Base-by-base conservation (phyloP, 1,284 basidiomycete species). In the Pyrrhoderma noxium region DNA sequence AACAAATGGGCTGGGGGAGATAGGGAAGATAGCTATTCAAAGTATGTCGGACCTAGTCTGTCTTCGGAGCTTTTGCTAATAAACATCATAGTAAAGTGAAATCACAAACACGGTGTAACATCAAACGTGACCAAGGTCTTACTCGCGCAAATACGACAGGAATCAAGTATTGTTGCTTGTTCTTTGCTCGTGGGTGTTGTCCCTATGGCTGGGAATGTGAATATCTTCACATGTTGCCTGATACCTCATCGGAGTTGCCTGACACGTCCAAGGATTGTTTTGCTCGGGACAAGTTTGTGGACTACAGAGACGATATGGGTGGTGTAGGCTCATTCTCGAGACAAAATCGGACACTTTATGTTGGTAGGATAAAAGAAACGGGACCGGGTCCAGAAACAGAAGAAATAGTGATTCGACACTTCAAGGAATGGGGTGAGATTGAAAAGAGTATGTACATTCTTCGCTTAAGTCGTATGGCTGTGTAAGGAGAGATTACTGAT, bases 301-400 rank as follows among this genome's bases (percentile, higher is more conserved):
- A 94, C 66, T 99, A 98, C 70, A 76, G 95, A 58, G 95, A 99
- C 66, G 96, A 99, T 68, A 99, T 99, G 95, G 96, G 95, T 60
- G 95, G 95, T 66, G 95, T 98, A 21, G 95, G 95, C 18, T 92
- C 89, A 51, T 97, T 99, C 70, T 89, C 87, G 62, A 74, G 93
- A 38, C 83, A 93, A 65, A 99, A 99, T 66, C 74, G 94, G 55
- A 99, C 96, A 40, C 67, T 99, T 16, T 99, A 99, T 65, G 82
- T 99, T 42, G 95, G 93, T 1, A 78, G 93, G 57, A 93, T 99
- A 58, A 89, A 88, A 64, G 93, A 96, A 72, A 91, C 85, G 1
- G 90, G 90, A 0, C 85, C 79, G 49, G 91, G 89, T 11, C 73
- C 76, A 8, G 92, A 96, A 67, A 93, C 91, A 18, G 90, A 95